Conservation (phyloP, 306 rosid genomes). For the Acacia melanoxylon region DNA sequence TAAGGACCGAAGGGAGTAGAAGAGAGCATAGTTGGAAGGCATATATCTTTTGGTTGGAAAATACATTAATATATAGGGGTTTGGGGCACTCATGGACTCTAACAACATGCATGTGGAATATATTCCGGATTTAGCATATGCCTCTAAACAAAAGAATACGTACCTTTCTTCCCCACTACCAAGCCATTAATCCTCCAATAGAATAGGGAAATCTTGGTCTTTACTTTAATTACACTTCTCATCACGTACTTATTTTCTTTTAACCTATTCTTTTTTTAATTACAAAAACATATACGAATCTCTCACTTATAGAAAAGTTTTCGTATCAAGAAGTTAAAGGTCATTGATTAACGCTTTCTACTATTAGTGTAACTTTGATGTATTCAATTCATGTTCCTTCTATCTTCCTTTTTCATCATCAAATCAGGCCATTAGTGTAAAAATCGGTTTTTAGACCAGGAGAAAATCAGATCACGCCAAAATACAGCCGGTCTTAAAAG, state of each 20-base stretch:
- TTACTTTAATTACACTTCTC: too few relatives aligned
- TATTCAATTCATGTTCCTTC: background rate
- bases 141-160: conserved; percentile 29
- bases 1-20: too few relatives aligned
- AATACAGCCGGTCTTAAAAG: too few relatives aligned
- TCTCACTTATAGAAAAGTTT: too few relatives aligned
- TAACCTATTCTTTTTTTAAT: too few relatives aligned
- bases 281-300: too few relatives aligned
- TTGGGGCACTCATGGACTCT: background rate
- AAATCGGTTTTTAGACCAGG: too few relatives aligned
- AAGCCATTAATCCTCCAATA: background rate
- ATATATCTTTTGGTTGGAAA: conserved; percentile 15
- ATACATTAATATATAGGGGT: background rate
- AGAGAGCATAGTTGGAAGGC: background rate
- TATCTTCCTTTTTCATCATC: background rate
- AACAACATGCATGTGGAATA: background rate
- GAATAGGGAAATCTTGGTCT: background rate
- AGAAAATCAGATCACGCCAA: too few relatives aligned
- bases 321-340: too few relatives aligned
- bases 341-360: too few relatives aligned
- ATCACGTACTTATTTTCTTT: too few relatives aligned
- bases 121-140: conserved; percentile 8
- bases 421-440: background rate
- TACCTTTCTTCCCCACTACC: conserved; percentile 20
- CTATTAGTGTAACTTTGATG: too few relatives aligned